Evolutionary conservation across 2,329 filamentous ascomycete genomes (phyloP).

Genomic region (Aspergillus intermedius): DNA sequence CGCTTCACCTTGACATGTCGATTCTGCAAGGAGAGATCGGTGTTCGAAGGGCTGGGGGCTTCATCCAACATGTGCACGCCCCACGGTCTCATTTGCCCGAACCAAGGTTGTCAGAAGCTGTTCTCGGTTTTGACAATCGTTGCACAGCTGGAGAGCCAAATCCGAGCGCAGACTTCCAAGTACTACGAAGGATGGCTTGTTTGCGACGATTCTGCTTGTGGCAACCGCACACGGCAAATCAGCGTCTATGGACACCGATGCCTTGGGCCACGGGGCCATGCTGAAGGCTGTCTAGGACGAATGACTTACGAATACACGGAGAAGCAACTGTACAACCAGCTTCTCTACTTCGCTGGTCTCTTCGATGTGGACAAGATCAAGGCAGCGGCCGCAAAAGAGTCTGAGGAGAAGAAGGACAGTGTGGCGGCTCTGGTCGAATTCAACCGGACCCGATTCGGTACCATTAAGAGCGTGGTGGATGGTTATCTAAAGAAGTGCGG

Average conservation of each 20-base stretch:
- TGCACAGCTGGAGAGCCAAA: slow-evolving; percentile 78
- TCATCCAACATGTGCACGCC: slow-evolving; percentile 59
- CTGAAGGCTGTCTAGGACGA: slow-evolving; percentile 72
- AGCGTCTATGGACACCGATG: slow-evolving; percentile 88
- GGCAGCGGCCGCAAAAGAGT: slow-evolving; percentile 43
- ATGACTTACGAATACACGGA: slow-evolving; percentile 87
- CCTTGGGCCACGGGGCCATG: slow-evolving; percentile 77
- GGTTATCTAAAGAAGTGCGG: slow-evolving; percentile 84
- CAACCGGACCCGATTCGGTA: slow-evolving; percentile 72
- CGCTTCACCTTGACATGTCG: slow-evolving; percentile 75
- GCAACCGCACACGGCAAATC: slow-evolving; percentile 81
- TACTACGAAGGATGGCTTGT: slow-evolving; percentile 93
- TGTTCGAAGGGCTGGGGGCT: slow-evolving; percentile 67
- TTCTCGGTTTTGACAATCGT: slow-evolving; percentile 69
- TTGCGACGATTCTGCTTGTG: slow-evolving; percentile 84
- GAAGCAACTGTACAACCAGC: slow-evolving; percentile 89
- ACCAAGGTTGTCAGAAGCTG: slow-evolving; percentile 54
- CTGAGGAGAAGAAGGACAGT: slow-evolving; percentile 55
- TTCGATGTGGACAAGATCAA: slow-evolving; percentile 86
- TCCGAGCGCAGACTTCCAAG: slow-evolving; percentile 67
- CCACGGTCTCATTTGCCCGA: slow-evolving; percentile 66
- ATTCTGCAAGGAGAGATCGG: slow-evolving; percentile 63
- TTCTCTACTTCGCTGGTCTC: slow-evolving; percentile 75
- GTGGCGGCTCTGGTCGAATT: slow-evolving; percentile 68
- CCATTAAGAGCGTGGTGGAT: slow-evolving; percentile 70